Percentiles rank a stretch among this genome's conserved stretches.
Evolutionary conservation across 495 filamentous ascomycete genomes (phyloP).

Genomic region (Podospora tetraspora): DNA sequence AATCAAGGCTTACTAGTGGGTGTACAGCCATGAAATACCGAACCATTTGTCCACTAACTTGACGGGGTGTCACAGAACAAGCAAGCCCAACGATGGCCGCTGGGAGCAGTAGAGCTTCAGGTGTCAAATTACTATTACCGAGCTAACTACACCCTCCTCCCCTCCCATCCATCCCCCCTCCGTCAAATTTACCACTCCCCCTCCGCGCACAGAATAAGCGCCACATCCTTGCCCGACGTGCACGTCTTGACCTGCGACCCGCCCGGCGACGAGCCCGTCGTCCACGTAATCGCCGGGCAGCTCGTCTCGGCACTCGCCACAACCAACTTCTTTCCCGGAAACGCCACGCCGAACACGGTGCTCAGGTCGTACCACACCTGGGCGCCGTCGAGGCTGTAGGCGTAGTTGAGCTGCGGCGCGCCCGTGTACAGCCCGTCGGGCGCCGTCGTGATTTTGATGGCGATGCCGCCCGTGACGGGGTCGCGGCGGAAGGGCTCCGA

Average conservation of each 20-base stretch:
- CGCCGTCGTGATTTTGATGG: conserved; percentile 50
- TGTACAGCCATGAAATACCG: no score
- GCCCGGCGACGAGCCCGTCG: conserved; percentile 41
- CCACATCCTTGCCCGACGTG: conserved; percentile 28
- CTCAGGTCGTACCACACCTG: conserved; percentile 53
- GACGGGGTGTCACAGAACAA: no score
- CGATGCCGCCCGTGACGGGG: conserved; percentile 47
- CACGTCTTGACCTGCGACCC: conserved; percentile 52
- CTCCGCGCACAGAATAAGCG: conserved; percentile 26
- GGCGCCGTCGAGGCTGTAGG: conserved; percentile 47
- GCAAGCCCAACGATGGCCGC: no score
- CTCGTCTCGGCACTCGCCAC: conserved; percentile 35
- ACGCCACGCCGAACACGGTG: conserved; percentile 52
- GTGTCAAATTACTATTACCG: neutral
- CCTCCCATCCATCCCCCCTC: neutral
- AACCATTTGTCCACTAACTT: no score
- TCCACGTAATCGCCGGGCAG: conserved; percentile 49
- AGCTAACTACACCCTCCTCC: neutral
- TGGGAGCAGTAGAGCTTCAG: neutral
- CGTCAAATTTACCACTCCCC: neutral
- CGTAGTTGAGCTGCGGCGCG: conserved; percentile 48
- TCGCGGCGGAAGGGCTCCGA: conserved; percentile 42
- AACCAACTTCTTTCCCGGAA: conserved; percentile 42
- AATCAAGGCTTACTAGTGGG: no score
- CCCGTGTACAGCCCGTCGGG: conserved; percentile 51